Evolutionary conservation across 805 yeast genomes (phyloP).

Genomic region (Clavispora vitiphila): DNA sequence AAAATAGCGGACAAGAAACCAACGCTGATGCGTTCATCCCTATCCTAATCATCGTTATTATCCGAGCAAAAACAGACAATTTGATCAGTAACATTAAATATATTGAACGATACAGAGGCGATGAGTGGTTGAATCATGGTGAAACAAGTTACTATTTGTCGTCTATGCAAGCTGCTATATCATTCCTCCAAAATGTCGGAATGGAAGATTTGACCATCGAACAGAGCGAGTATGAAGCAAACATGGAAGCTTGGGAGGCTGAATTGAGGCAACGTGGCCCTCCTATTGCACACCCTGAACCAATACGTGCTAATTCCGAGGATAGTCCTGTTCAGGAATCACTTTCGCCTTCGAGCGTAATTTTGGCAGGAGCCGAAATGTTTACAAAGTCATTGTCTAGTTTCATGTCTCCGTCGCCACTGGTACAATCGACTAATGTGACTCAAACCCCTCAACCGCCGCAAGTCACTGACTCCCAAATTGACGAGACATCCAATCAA

Average conservation of each 20-base stretch:
- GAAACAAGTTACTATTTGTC: constrained; percentile 90
- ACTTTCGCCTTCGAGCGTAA: constrained; percentile 36
- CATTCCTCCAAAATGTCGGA: constrained; percentile 64
- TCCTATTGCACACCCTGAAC: constrained; percentile 1
- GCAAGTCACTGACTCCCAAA: constrained; percentile 1
- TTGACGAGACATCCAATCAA: constrained; percentile 35
- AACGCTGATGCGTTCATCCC: constrained; percentile 97
- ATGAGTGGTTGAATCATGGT: constrained; percentile 66
- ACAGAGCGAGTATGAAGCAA: constrained; percentile 54
- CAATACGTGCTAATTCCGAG: neutral
- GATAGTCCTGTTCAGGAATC: constrained; percentile 5
- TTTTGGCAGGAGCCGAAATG: constrained; percentile 45
- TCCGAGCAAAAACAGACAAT: constrained; percentile 60
- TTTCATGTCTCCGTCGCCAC: constrained; percentile 36
- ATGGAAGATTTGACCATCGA: constrained; percentile 54
- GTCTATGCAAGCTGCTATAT: constrained; percentile 84
- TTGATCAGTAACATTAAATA: constrained; percentile 77
- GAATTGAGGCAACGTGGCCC: constrained; percentile 17
- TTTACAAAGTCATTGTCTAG: constrained; percentile 45
- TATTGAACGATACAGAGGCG: constrained; percentile 78
- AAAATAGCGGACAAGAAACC: constrained; percentile 61
- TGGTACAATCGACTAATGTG: constrained; percentile 5
- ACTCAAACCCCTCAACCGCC: constrained; percentile 2
- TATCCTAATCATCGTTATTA: constrained; percentile 68
- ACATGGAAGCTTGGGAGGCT: constrained; percentile 48